Evolutionary conservation across 129 eudicot genomes (phyloP).

Genomic region (Tagetes erecta): DNA sequence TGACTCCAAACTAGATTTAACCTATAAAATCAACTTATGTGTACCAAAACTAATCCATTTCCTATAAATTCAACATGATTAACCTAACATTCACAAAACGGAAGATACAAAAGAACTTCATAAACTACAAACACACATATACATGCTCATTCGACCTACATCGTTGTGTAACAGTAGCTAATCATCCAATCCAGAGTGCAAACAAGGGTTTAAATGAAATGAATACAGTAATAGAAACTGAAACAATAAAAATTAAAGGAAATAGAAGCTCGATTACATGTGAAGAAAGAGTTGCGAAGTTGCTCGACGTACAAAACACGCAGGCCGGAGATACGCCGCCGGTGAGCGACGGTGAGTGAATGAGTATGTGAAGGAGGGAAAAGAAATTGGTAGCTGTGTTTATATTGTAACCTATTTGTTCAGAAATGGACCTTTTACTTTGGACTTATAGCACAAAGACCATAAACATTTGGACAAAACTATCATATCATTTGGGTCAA

Average conservation of each 20-base stretch:
- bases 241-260: not conserved
- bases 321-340: not conserved
- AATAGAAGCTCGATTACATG: not conserved
- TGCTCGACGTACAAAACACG: slow-evolving; percentile 11
- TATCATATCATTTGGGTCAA: no score
- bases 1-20: not conserved
- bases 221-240: not conserved
- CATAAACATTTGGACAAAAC: no score
- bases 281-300: slow-evolving; percentile 1
- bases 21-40: not conserved
- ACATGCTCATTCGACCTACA: slow-evolving; percentile 1
- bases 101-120: not conserved
- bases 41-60: not conserved
- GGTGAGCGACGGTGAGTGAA: no score
- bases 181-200: not conserved
- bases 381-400: no score
- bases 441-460: no score
- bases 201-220: not conserved
- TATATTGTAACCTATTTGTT: no score
- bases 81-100: not conserved
- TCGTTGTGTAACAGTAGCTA: not conserved
- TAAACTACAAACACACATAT: slow-evolving; percentile 3
- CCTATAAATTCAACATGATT: not conserved
- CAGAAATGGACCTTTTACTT: no score
- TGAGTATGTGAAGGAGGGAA: no score